A percentile compares a stretch with the other conserved stretches of the same genome.
These are phyloP conservation scores for Penicillium antarcticum DNA, from an alignment of 495 filamentous ascomycete genomes.

Conservation along the genomic window DNA sequence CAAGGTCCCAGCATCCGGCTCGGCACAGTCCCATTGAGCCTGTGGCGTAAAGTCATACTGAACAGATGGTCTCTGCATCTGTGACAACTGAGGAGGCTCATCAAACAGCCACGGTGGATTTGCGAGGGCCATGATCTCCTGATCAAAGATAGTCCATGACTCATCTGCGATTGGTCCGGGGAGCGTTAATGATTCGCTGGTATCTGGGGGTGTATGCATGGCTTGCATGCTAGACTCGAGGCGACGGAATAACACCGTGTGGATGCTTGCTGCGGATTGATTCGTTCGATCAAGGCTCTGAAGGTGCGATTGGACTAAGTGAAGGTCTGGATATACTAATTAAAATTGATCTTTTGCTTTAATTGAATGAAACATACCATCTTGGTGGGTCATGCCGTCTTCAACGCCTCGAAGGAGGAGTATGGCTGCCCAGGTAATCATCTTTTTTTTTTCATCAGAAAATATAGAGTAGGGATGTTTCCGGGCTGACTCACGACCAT, in stretches of 20 bases:
- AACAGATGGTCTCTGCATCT: not conserved
- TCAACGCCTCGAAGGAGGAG: constrained; percentile 38
- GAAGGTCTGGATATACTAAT: constrained; percentile 36
- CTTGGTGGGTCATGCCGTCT: constrained; percentile 36
- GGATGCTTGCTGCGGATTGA: constrained; percentile 31
- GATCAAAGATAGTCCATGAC: constrained; percentile 41
- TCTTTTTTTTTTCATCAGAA: constrained; percentile 16
- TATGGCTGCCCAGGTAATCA: constrained; percentile 42
- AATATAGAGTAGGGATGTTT: not conserved
- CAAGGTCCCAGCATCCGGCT: constrained; percentile 8
- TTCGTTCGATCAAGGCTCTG: constrained; percentile 28
- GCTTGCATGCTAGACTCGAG: constrained; percentile 35
- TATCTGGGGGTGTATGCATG: constrained; percentile 37
- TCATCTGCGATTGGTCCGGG: constrained; percentile 21
- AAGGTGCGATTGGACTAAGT: constrained; percentile 34
- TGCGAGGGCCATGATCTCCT: constrained; percentile 34
- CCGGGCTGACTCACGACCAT: constrained; percentile 21
- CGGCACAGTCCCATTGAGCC: constrained; percentile 10
- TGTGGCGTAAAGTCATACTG: constrained; percentile 13
- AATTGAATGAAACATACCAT: constrained; percentile 21
- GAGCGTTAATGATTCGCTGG: constrained; percentile 20
- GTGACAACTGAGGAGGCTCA: constrained; percentile 10
- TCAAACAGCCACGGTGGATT: constrained; percentile 31
- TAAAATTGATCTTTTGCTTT: not conserved
- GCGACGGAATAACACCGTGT: constrained; percentile 27